Conservation (phyloP, 176 grass and related monocot genomes). For the Carex cristatella region DNA sequence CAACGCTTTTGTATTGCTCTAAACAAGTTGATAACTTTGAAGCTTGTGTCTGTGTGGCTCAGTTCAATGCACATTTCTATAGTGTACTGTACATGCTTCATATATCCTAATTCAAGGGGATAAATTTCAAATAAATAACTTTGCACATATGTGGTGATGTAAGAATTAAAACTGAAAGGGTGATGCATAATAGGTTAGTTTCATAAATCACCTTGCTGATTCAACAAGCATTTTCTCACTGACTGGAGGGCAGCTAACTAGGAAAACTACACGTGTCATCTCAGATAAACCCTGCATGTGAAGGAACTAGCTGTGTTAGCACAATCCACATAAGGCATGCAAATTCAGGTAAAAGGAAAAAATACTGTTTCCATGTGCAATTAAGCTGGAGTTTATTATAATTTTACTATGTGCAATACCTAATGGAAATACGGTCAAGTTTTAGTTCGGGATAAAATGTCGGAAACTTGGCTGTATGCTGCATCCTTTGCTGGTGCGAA, state of each 20-base stretch:
- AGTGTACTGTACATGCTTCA: not conserved
- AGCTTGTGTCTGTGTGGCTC: not conserved
- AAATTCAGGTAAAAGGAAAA: not conserved
- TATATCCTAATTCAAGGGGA: not conserved
- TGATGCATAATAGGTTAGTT: too few species aligned
- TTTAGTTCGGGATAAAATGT: not conserved
- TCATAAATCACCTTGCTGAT: not conserved
- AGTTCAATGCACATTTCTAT: not conserved
- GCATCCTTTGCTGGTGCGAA: too few species aligned
- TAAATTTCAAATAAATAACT: too few species aligned
- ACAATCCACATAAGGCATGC: not conserved
- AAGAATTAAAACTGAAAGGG: too few species aligned
- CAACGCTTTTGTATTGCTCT: slow-evolving; percentile 17
- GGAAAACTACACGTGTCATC: not conserved
- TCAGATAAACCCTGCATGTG: not conserved
- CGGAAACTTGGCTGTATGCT: too few species aligned
- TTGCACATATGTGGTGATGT: too few species aligned
- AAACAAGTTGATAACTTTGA: slow-evolving; percentile 10
- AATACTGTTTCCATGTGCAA: not conserved
- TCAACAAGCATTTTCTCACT: not conserved
- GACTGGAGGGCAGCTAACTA: not conserved
- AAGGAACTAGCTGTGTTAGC: not conserved
- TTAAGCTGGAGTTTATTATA: not conserved
- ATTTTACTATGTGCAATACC: not conserved
- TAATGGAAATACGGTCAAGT: not conserved